Percentiles rank a stretch among this genome's conserved stretches.
Conservation (phyloP, 768 basidiomycete genomes). For the Boletus eberwhitei region DNA sequence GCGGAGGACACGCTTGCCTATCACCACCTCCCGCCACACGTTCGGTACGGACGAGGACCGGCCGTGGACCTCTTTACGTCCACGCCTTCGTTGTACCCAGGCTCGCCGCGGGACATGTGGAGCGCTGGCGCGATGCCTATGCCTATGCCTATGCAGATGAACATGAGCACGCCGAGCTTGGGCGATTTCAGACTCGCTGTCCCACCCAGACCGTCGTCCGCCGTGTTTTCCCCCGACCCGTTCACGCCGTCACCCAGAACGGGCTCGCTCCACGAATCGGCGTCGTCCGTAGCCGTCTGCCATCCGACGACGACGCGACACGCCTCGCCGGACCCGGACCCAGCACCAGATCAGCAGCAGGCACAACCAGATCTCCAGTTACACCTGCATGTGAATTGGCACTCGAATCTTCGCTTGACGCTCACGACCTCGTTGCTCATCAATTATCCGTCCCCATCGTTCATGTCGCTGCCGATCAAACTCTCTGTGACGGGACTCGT, state of each 20-base stretch:
- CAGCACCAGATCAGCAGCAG: constrained; percentile 25
- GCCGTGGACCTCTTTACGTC: constrained; percentile 57
- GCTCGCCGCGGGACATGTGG: constrained; percentile 45
- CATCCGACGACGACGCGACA: constrained; percentile 15
- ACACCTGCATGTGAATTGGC: constrained; percentile 82
- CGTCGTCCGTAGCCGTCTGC: constrained; percentile 15
- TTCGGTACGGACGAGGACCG: constrained; percentile 60
- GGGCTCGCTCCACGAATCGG: constrained; percentile 11
- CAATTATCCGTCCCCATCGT: constrained; percentile 93
- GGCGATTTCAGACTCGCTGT: constrained; percentile 34
- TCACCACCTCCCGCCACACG: constrained; percentile 69
- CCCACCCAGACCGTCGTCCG: constrained; percentile 22
- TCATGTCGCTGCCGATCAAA: constrained; percentile 96
- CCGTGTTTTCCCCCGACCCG: constrained; percentile 33
- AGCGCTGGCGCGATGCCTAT: constrained; percentile 22
- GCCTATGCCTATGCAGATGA: constrained; percentile 4
- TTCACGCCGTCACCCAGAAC: constrained; percentile 28
- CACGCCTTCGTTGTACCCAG: constrained; percentile 42
- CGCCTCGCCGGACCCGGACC: constrained; percentile 4
- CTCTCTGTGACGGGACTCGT: constrained; percentile 88
- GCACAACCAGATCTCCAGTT: constrained; percentile 72
- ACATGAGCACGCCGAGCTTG: constrained; percentile 38
- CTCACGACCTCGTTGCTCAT: constrained; percentile 91
- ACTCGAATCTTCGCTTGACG: constrained; percentile 83
- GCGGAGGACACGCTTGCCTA: constrained; percentile 53